Conservation (phyloP, 805 yeast genomes). For the Starmerella sp. region DNA sequence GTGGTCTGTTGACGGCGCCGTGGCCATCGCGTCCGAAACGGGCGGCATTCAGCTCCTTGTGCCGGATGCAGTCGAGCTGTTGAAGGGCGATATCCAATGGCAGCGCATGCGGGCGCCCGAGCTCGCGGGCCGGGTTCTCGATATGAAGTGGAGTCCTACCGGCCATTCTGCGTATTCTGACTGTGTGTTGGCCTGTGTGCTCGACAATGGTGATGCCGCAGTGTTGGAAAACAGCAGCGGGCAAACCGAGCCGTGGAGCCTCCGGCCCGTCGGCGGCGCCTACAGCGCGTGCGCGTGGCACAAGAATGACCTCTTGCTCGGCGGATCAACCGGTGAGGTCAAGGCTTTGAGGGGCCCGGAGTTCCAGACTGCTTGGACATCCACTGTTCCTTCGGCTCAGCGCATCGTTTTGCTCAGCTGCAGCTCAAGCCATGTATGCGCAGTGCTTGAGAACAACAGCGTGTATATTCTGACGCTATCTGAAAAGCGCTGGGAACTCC, state of each 20-base stretch:
- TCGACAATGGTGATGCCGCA: constrained; percentile 5
- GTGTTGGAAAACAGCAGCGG: constrained; percentile 5
- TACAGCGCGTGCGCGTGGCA: constrained; percentile 7
- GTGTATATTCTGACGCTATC: not conserved
- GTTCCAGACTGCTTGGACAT: not conserved
- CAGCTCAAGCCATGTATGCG: not conserved
- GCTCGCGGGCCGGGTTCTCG: constrained; percentile 6
- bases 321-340: not conserved
- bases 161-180: not conserved
- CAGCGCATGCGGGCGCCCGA: constrained; percentile 5
- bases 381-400: not conserved
- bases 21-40: constrained; percentile 14
- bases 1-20: constrained; percentile 16
- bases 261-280: not conserved
- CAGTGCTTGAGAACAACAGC: constrained; percentile 4
- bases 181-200: constrained; percentile 7
- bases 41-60: constrained; percentile 8
- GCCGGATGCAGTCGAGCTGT: constrained; percentile 6
- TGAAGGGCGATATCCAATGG: constrained; percentile 3
- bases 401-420: not conserved
- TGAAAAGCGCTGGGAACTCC: not conserved
- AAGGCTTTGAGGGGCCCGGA: not conserved
- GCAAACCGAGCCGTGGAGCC: not conserved
- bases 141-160: constrained; percentile 13
- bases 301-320: not conserved